Percentiles rank a stretch among this genome's conserved stretches.
These are phyloP conservation scores for Hymenoscyphus fructigenus DNA, from an alignment of 2,329 filamentous ascomycete species.

Conservation along the genomic window DNA sequence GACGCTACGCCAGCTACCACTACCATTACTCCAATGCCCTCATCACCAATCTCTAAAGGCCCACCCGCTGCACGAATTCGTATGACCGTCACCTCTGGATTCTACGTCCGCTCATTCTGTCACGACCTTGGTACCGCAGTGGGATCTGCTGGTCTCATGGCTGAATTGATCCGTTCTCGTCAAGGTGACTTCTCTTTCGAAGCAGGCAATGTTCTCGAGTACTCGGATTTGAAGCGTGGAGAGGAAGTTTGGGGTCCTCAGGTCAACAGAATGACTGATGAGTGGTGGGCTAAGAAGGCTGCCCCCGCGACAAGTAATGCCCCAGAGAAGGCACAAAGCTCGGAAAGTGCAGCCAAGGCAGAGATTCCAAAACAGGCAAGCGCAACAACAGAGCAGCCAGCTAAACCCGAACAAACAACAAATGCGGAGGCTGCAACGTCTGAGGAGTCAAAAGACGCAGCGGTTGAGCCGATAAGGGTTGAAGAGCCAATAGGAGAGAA, in stretches of 20 bases:
- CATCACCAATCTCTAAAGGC: slow-evolving; percentile 43
- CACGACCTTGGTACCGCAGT: slow-evolving; percentile 87
- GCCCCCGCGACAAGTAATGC: no score
- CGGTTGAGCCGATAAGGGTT: no score
- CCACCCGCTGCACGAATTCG: slow-evolving; percentile 79
- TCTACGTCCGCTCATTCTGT: slow-evolving; percentile 92
- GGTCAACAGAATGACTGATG: slow-evolving; percentile 56
- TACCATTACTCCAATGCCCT: slow-evolving; percentile 10
- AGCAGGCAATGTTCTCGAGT: slow-evolving; percentile 72
- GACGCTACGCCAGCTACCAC: slow-evolving; percentile 18
- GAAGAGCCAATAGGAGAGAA: no score
- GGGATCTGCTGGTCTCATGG: slow-evolving; percentile 82
- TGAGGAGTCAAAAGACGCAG: no score
- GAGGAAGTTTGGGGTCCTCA: slow-evolving; percentile 82
- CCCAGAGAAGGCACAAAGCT: no score
- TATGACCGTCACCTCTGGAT: slow-evolving; percentile 92
- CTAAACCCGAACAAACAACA: no score
- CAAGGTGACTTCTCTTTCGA: slow-evolving; percentile 79
- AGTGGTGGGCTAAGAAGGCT: slow-evolving; percentile 29
- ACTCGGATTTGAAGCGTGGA: slow-evolving; percentile 70
- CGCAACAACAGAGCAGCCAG: no score
- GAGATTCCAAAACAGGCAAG: no score
- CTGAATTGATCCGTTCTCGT: slow-evolving; percentile 73
- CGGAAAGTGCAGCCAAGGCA: no score
- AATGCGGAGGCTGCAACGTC: no score